phyloP scores from a whole-genome alignment of 1,139 yeast species.

The Suhomyces kunorum region DNA sequence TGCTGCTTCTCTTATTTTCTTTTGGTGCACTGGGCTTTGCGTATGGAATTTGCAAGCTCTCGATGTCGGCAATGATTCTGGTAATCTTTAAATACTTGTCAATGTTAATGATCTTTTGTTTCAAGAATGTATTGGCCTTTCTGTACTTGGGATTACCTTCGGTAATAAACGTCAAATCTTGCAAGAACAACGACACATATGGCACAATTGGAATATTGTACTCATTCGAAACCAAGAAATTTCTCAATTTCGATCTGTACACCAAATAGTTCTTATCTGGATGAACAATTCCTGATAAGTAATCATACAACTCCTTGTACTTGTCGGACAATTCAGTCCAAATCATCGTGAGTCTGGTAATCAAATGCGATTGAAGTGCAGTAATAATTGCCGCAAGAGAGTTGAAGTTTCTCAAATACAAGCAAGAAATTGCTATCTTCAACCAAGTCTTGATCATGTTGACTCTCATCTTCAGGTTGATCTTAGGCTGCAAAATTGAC shows the following conservation, averaged over 20 bases:
- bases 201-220: constrained; percentile 77
- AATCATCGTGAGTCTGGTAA: constrained; percentile 63
- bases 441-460: constrained; percentile 78
- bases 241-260: constrained; percentile 68
- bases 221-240: constrained; percentile 53
- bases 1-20: constrained; percentile 24
- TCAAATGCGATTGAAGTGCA: constrained; percentile 77
- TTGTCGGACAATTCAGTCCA: constrained; percentile 72
- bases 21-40: constrained; percentile 20
- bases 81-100: constrained; percentile 81
- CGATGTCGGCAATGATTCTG: constrained; percentile 73
- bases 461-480: constrained; percentile 52
- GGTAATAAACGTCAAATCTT: constrained; percentile 82
- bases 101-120: constrained; percentile 68
- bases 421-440: constrained; percentile 78
- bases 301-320: constrained; percentile 64
- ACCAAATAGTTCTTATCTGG: constrained; percentile 82
- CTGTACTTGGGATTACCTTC: constrained; percentile 83
- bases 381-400: constrained; percentile 87
- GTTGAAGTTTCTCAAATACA: constrained; percentile 79
- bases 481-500: constrained; percentile 60
- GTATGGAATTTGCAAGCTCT: constrained; percentile 72
- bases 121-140: constrained; percentile 58
- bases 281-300: constrained; percentile 68
- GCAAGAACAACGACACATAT: constrained; percentile 77